These are phyloP conservation scores for Pseudonectria buxi DNA, from an alignment of 2,329 filamentous ascomycete species.

Conservation along the genomic window DNA sequence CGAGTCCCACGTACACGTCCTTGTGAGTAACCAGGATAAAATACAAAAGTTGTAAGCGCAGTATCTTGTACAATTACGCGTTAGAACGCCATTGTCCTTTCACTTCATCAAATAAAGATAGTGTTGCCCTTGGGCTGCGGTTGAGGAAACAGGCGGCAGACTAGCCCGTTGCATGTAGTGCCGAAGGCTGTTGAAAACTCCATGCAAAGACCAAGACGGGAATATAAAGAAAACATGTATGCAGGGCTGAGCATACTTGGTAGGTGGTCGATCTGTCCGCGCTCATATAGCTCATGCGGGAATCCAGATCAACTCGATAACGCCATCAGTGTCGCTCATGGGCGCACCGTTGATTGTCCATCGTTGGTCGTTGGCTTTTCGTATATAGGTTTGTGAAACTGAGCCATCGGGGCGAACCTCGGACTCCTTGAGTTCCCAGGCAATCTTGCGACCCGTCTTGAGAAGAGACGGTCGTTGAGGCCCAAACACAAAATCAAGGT, in stretches of 20 bases:
- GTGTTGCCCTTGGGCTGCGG: no score
- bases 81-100: no score
- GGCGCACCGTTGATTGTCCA: constrained; percentile 42
- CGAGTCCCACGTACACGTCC: no score
- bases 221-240: neutral
- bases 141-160: no score
- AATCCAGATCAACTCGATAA: constrained; percentile 53
- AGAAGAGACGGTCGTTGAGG: constrained; percentile 41
- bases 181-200: no score
- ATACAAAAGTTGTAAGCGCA: no score
- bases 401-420: constrained; percentile 40
- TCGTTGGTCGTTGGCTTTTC: constrained; percentile 45
- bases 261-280: no score
- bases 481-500: constrained; percentile 45
- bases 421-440: constrained; percentile 49
- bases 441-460: constrained; percentile 44
- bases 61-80: no score
- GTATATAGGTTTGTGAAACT: constrained; percentile 47
- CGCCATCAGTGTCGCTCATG: constrained; percentile 48
- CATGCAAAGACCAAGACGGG: no score
- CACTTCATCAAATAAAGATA: no score
- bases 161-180: no score
- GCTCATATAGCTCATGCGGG: constrained; percentile 20
- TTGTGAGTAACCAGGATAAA: no score
- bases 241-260: neutral